These are phyloP conservation scores for Phylloporus arenicola DNA, from an alignment of 768 basidiomycete genomes.

Conservation along the genomic window DNA sequence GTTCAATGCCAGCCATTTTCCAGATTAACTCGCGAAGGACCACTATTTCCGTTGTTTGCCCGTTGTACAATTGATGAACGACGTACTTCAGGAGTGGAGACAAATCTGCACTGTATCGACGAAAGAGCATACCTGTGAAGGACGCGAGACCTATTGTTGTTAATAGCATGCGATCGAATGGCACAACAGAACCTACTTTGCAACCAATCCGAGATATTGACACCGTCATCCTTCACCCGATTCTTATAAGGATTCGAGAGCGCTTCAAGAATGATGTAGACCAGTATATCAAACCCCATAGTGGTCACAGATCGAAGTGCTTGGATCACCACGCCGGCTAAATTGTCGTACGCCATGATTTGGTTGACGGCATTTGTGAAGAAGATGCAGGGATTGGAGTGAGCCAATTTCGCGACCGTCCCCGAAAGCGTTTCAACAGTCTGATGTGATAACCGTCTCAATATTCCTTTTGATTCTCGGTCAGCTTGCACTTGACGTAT, in stretches of 20 bases:
- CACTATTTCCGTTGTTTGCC: slow-evolving; percentile 81
- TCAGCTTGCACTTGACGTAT: slow-evolving; percentile 81
- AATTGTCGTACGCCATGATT: slow-evolving; percentile 94
- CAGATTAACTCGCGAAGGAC: slow-evolving; percentile 90
- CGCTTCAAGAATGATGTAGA: slow-evolving; percentile 82
- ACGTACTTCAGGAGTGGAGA: slow-evolving; percentile 84
- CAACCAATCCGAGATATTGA: slow-evolving; percentile 86
- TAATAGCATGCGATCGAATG: slow-evolving; percentile 10
- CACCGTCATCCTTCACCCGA: slow-evolving; percentile 87
- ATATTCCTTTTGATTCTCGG: slow-evolving; percentile 80
- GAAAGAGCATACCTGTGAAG: slow-evolving; percentile 89
- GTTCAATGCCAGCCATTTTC: slow-evolving; percentile 94
- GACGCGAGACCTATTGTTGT: slow-evolving; percentile 70
- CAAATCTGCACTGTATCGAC: slow-evolving; percentile 79
- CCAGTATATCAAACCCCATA: slow-evolving; percentile 91
- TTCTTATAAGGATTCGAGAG: slow-evolving; percentile 78
- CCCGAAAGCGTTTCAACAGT: slow-evolving; percentile 83
- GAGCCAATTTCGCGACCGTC: slow-evolving; percentile 86
- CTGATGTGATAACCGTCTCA: slow-evolving; percentile 80
- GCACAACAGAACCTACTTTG: slow-evolving; percentile 59
- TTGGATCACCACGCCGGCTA: slow-evolving; percentile 85
- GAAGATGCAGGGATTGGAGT: slow-evolving; percentile 89
- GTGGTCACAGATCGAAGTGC: slow-evolving; percentile 83
- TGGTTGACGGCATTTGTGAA: slow-evolving; percentile 88
- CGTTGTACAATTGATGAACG: slow-evolving; percentile 81